A percentile compares a stretch with the other conserved stretches of the same genome.
phyloP scores from a whole-genome alignment of 768 basidiomycete genomes.

The Pulveroboletus ravenelii region DNA sequence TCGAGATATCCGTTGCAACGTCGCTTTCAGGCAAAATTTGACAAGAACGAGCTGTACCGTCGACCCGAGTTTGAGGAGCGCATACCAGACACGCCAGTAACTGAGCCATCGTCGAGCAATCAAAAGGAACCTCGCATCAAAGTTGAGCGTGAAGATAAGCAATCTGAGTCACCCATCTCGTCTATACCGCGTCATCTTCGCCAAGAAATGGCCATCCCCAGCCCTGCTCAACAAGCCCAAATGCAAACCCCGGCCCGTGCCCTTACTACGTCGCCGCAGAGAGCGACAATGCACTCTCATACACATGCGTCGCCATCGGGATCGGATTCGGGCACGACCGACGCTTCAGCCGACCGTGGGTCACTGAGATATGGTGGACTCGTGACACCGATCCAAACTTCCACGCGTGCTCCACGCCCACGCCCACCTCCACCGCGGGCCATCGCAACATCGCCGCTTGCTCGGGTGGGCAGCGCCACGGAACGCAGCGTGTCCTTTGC shows the following conservation, averaged over 20 bases:
- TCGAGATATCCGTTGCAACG: neutral
- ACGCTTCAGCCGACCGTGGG: neutral
- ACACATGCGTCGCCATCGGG: neutral
- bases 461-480: slow-evolving; percentile 4
- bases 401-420: slow-evolving; percentile 30
- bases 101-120: neutral
- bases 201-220: slow-evolving; percentile 15
- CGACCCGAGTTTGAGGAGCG: slow-evolving; percentile 63
- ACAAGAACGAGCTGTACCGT: slow-evolving; percentile 62
- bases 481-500: slow-evolving; percentile 13
- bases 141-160: slow-evolving; percentile 8
- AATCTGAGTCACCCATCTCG: slow-evolving; percentile 22
- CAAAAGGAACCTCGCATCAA: slow-evolving; percentile 13
- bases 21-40: slow-evolving; percentile 46
- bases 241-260: neutral
- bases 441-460: slow-evolving; percentile 9
- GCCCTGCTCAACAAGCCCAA: slow-evolving; percentile 6
- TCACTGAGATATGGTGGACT: slow-evolving; percentile 17
- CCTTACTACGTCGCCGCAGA: neutral
- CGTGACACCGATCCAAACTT: slow-evolving; percentile 35
- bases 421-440: slow-evolving; percentile 13
- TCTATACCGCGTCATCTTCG: slow-evolving; percentile 41
- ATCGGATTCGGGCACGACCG: neutral
- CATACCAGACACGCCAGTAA: slow-evolving; percentile 24
- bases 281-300: neutral